Evolutionary conservation across 176 grass and related monocot genomes (phyloP), one percentile per base, ranked within the genome.

Genomic region (Triticum turgidum): DNA sequence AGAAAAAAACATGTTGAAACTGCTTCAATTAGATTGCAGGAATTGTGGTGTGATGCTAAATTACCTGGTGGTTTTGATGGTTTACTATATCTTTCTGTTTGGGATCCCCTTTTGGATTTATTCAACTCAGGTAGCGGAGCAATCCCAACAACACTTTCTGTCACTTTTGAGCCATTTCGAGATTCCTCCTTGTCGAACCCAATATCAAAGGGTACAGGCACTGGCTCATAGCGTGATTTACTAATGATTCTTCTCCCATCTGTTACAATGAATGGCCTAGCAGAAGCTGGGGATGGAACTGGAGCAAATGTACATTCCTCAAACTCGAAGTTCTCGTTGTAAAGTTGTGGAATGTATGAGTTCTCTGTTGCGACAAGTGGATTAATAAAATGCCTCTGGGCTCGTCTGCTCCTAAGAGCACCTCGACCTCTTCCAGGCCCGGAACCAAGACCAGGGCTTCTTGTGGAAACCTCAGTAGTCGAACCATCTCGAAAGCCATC

Each of bases 231-330:
- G 42, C 62, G 71, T 45, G 94, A 91, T 80, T 92, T 98, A 80
- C 90, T 98, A 27, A 98, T 96, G 62, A 92, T 76, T 82, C 59
- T 96, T 76, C 80, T 94, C 45, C 94, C 92, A 85, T 98, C 94
- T 58, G 90, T 96, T 63, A 96, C 90, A 63, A 94, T 33, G 49
- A 96, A 91, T 65, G 89, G 94, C 56, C 94, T 95, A 45, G 62
- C 65, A 86, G 84, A 64, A 82, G 79, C 64, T 76, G 91, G 85
- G 42, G 94, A 86, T 41, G 84, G 87, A 90, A 89, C 78, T 82
- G 93, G 78, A 80, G 87, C 87, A 41, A 92, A 94, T 15, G 79
- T 91, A 88, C 86, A 95, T 17, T 98, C 97, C 72, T 98, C 94
- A 81, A 94, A 86, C 85, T 91, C 93, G 49, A 96, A 92, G 39